A percentile compares a stretch with the other conserved stretches of the same genome.
These are phyloP conservation scores for Solanum lycopersicoides DNA, from an alignment of 257 asterid species.

Conservation along the genomic window DNA sequence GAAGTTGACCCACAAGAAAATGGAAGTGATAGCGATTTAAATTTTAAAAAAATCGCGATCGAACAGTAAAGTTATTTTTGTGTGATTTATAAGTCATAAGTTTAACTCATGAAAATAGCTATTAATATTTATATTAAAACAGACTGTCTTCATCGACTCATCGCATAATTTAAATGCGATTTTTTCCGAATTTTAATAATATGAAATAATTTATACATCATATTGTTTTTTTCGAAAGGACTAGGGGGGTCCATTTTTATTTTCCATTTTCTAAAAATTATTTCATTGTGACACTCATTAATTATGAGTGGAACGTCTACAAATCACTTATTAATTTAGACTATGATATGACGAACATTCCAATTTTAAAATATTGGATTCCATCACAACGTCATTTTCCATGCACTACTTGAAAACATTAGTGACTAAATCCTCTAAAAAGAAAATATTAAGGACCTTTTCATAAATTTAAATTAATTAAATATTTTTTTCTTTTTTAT, in stretches of 20 bases:
- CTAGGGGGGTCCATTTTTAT: neutral
- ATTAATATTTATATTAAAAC: neutral
- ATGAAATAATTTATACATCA: fast-evolving
- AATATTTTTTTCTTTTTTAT: neutral
- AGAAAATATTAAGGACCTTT: neutral
- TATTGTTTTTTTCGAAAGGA: neutral
- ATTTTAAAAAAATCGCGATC: too few relatives aligned
- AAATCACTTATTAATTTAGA: neutral
- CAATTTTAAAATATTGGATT: neutral
- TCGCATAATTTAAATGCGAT: fast-evolving
- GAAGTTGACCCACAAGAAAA: neutral
- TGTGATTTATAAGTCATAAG: neutral
- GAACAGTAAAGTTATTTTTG: neutral
- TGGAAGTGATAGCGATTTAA: neutral
- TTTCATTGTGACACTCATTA: neutral
- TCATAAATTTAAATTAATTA: neutral
- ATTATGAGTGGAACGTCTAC: neutral
- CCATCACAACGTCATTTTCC: neutral
- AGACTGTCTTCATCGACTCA: neutral
- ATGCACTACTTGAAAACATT: neutral
- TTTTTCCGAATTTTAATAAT: fast-evolving
- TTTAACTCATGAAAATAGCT: fast-evolving
- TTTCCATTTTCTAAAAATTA: neutral
- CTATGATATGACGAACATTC: neutral
- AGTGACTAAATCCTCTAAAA: neutral